Conservation (phyloP, 768 basidiomycete species). For the Collybiopsis luxurians region DNA sequence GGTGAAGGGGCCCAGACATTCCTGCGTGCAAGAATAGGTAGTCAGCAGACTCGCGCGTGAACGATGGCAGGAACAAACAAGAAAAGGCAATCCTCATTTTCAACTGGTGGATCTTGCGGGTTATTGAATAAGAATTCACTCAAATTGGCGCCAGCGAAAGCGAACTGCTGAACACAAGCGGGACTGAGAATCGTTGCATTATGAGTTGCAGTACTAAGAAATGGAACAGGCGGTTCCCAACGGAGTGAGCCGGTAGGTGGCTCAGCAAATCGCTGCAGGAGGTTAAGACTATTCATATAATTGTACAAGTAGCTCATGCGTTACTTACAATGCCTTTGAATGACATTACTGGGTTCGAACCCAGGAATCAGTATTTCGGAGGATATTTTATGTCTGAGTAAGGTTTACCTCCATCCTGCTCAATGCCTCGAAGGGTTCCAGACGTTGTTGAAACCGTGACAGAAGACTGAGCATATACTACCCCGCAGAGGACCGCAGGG, state of each 20-base stretch:
- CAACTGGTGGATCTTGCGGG: neutral
- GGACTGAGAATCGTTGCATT: conserved; percentile 2
- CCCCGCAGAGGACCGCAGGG: neutral
- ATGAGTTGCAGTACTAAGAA: neutral
- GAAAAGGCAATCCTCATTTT: conserved; percentile 8
- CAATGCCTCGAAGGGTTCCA: neutral
- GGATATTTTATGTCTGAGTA: neutral
- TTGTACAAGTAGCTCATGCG: neutral
- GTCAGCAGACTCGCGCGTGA: neutral
- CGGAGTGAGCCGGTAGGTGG: neutral
- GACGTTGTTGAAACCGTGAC: neutral
- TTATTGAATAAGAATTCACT: conserved; percentile 4
- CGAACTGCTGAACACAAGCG: conserved; percentile 7
- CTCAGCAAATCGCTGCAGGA: conserved; percentile 3
- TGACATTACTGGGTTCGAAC: neutral
- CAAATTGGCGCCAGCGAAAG: neutral
- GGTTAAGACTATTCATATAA: neutral
- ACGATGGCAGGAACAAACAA: neutral
- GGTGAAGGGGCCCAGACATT: conserved; percentile 8
- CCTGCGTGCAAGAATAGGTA: neutral
- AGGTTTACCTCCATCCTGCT: neutral
- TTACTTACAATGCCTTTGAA: neutral
- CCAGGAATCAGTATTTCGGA: neutral
- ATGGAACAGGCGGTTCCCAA: conserved; percentile 7
- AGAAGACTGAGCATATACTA: neutral